Percentiles rank a stretch among this genome's conserved stretches.
Evolutionary conservation across 1,139 yeast genomes (phyloP).

Genomic region (Lodderomyces metapsilosis): DNA sequence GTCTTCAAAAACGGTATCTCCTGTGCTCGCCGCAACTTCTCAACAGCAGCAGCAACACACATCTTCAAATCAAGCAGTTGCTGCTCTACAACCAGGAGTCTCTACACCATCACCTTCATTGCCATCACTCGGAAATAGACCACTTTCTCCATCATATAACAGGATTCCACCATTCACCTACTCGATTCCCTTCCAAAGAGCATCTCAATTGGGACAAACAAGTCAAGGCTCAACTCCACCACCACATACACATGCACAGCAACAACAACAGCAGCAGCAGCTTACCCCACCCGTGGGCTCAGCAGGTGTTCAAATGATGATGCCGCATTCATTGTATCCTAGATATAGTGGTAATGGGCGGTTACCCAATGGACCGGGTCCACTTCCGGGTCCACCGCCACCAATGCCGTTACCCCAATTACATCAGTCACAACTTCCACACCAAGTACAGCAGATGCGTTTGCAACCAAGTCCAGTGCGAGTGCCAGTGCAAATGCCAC

Average conservation of each 20-base stretch:
- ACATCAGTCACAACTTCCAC: constrained; percentile 5
- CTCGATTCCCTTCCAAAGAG: constrained; percentile 7
- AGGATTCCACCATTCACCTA: constrained; percentile 12
- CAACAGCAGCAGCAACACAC: constrained; percentile 8
- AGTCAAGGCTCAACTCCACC: constrained; percentile 6
- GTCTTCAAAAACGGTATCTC: neutral
- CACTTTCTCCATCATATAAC: constrained; percentile 3
- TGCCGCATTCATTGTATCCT: constrained; percentile 29
- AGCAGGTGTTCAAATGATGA: neutral
- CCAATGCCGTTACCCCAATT: constrained; percentile 5
- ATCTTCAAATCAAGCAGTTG: constrained; percentile 4
- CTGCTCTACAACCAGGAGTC: constrained; percentile 5
- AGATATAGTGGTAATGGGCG: constrained; percentile 38
- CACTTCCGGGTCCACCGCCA: constrained; percentile 47
- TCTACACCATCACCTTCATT: constrained; percentile 7
- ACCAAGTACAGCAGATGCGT: neutral
- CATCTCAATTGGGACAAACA: neutral
- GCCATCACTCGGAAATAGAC: neutral
- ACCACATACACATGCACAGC: constrained; percentile 12
- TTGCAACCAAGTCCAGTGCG: too few relatives aligned
- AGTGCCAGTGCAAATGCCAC: neutral
- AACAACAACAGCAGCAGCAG: neutral
- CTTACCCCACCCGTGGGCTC: neutral
- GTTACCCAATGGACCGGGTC: constrained; percentile 48
- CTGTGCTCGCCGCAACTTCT: too few relatives aligned